Evolutionary conservation across 73 alveolate species (phyloP).

Genomic region (Paramecium sonneborni): DNA sequence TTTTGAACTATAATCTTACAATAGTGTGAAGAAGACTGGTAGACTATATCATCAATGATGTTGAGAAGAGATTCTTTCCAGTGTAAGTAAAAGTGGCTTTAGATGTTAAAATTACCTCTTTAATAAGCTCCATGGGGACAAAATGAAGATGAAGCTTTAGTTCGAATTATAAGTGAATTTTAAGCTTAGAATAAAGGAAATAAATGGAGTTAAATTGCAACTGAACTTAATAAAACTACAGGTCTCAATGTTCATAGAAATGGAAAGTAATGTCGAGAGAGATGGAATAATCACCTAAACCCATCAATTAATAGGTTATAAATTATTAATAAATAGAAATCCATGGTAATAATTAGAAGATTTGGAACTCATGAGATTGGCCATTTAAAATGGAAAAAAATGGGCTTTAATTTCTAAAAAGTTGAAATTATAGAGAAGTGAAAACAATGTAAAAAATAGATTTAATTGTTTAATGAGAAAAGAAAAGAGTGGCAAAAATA

Average conservation of each 20-base stretch:
- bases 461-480: slow-evolving; percentile 35
- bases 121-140: slow-evolving; percentile 35
- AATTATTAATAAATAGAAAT: not conserved
- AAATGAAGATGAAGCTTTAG: not conserved
- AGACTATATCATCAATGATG: slow-evolving; percentile 16
- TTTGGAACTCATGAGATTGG: slow-evolving; percentile 46
- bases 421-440: not conserved
- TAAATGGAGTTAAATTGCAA: slow-evolving; percentile 66
- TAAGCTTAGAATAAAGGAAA: slow-evolving; percentile 26
- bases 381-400: slow-evolving; percentile 46
- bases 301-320: slow-evolving; percentile 83
- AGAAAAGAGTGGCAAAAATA: not conserved
- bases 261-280: slow-evolving; percentile 95
- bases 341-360: slow-evolving; percentile 47
- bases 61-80: slow-evolving; percentile 18
- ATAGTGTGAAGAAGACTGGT: slow-evolving; percentile 47
- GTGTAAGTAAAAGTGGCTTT: slow-evolving; percentile 49
- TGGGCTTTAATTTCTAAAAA: slow-evolving; percentile 56
- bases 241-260: slow-evolving; percentile 66
- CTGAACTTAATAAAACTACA: not conserved
- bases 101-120: slow-evolving; percentile 41
- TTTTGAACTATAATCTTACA: not conserved
- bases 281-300: slow-evolving; percentile 92
- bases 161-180: not conserved
- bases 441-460: slow-evolving; percentile 43